A percentile compares a stretch with the other conserved stretches of the same genome.
Evolutionary conservation across 352 stramenopile species (phyloP).

Genomic region (Pythium dissotocum): DNA sequence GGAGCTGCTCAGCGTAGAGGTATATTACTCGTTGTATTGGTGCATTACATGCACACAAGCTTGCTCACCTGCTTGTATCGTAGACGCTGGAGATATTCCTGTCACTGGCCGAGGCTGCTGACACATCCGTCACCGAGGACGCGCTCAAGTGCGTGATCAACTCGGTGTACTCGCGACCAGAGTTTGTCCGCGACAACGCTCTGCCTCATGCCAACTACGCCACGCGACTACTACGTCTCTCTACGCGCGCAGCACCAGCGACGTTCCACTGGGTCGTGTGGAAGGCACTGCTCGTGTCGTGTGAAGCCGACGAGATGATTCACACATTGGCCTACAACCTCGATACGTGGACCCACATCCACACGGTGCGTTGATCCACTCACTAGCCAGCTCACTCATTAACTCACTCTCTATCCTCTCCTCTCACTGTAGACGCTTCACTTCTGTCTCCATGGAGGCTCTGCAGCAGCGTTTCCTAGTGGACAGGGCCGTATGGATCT

Average conservation of each 20-base stretch:
- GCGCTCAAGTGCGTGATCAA: slow-evolving; percentile 74
- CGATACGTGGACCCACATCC: slow-evolving; percentile 45
- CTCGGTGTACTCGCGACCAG: slow-evolving; percentile 54
- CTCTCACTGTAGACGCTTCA: slow-evolving; percentile 40
- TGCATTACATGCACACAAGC: not conserved
- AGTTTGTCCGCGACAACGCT: slow-evolving; percentile 47
- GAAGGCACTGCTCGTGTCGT: slow-evolving; percentile 58
- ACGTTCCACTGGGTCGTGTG: slow-evolving; percentile 59
- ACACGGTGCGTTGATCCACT: slow-evolving; percentile 29
- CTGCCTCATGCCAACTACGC: slow-evolving; percentile 26
- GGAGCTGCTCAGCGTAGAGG: slow-evolving; percentile 46
- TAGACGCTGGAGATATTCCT: slow-evolving; percentile 48
- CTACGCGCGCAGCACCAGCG: slow-evolving; percentile 24
- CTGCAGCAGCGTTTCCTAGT: slow-evolving; percentile 21
- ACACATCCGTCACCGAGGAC: slow-evolving; percentile 42
- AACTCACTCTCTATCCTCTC: not conserved
- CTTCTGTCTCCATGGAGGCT: slow-evolving; percentile 33
- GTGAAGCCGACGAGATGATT: slow-evolving; percentile 39
- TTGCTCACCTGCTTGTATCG: not conserved
- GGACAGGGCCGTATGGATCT: slow-evolving; percentile 31
- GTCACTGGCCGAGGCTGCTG: slow-evolving; percentile 22
- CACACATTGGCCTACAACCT: slow-evolving; percentile 31
- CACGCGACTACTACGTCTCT: slow-evolving; percentile 33
- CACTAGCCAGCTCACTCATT: not conserved
- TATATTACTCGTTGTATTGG: slow-evolving; percentile 13